A percentile compares a stretch with the other conserved stretches of the same genome.
Conservation (phyloP, 192 early-diverging fungal genomes). For the Chytriomyces sp. region DNA sequence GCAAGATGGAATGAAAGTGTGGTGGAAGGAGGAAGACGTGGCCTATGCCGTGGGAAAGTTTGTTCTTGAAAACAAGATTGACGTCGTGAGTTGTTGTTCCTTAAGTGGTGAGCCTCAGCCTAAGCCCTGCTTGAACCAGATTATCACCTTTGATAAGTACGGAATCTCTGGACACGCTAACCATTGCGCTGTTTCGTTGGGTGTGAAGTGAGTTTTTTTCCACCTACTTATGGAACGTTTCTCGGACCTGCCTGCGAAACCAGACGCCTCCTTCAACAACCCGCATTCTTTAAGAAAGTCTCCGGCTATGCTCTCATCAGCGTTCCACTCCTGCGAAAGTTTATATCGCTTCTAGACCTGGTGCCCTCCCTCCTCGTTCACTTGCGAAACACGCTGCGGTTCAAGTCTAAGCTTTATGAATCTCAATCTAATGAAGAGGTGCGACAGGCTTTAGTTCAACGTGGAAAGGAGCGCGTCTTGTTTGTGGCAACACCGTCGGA, state of each 20-base stretch:
- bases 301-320: slow-evolving; percentile 45
- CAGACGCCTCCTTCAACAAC: not conserved
- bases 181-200: slow-evolving; percentile 80
- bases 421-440: not conserved
- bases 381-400: slow-evolving; percentile 4
- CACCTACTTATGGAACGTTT: not conserved
- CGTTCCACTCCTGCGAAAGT: slow-evolving; percentile 51
- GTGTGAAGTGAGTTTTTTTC: slow-evolving; percentile 41
- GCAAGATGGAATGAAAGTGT: slow-evolving; percentile 50
- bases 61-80: slow-evolving; percentile 19
- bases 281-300: slow-evolving; percentile 26
- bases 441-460: not conserved
- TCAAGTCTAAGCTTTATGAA: not conserved
- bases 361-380: slow-evolving; percentile 15
- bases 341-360: slow-evolving; percentile 53
- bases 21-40: slow-evolving; percentile 44
- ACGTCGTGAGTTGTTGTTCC: slow-evolving; percentile 25
- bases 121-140: slow-evolving; percentile 24
- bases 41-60: slow-evolving; percentile 30
- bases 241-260: not conserved
- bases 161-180: slow-evolving; percentile 93
- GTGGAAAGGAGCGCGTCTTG: slow-evolving; percentile 40
- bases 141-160: slow-evolving; percentile 86
- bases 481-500: slow-evolving; percentile 53
- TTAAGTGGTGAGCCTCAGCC: no score